Evolutionary conservation across 1,139 yeast species (phyloP).

Genomic region (Geotrichum fermentans): DNA sequence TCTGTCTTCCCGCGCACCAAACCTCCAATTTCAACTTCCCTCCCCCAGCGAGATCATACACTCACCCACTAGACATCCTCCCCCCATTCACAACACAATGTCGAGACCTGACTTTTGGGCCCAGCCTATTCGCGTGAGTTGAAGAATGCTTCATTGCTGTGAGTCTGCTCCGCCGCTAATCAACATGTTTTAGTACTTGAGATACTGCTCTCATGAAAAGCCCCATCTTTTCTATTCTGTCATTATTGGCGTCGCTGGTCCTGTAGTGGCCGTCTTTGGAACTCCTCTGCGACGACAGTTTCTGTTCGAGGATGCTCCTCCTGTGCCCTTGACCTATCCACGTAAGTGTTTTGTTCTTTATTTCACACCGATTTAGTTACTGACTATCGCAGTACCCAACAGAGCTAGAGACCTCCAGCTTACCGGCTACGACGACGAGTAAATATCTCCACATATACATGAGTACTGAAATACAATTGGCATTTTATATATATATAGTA

Average conservation of each 20-base stretch:
- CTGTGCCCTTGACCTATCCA: slow-evolving; percentile 68
- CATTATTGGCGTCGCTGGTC: slow-evolving; percentile 63
- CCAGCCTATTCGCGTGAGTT: slow-evolving; percentile 19
- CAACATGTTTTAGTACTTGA: slow-evolving; percentile 52
- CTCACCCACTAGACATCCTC: neutral
- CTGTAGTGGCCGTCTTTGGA: slow-evolving; percentile 52
- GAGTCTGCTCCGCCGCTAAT: neutral
- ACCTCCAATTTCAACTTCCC: too few species aligned
- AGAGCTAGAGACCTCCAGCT: slow-evolving; percentile 3
- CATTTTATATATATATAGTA: slow-evolving; percentile 4
- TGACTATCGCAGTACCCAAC: slow-evolving; percentile 1
- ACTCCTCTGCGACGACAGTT: slow-evolving; percentile 70
- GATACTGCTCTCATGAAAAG: slow-evolving; percentile 72
- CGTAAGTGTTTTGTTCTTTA: slow-evolving; percentile 29
- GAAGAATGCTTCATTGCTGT: neutral
- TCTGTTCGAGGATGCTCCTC: slow-evolving; percentile 61
- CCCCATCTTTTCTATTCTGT: slow-evolving; percentile 76
- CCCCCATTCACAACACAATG: slow-evolving; percentile 28
- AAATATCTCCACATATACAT: slow-evolving; percentile 15
- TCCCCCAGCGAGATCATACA: too few species aligned
- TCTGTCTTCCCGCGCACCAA: neutral
- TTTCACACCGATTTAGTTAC: neutral
- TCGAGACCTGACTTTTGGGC: slow-evolving; percentile 25
- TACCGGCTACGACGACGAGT: slow-evolving; percentile 10
- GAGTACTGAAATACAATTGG: slow-evolving; percentile 3